Conservation (phyloP, 805 yeast genomes). For the Saccharomycodes ludwigii region DNA sequence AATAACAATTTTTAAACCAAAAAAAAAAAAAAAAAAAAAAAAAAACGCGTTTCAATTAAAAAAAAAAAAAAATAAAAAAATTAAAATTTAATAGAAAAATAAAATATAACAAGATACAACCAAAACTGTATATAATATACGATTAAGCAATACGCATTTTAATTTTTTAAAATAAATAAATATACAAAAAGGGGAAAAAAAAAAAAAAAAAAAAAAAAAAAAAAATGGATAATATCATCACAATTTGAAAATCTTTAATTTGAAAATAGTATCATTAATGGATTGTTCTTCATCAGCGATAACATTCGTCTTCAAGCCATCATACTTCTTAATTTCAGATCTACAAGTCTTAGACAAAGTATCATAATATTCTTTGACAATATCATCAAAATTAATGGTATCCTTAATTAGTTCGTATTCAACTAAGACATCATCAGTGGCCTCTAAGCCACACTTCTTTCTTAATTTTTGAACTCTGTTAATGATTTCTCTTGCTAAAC, state of each 20-base stretch:
- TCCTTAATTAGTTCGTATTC: conserved; percentile 58
- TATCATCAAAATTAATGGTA: conserved; percentile 48
- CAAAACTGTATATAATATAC: background rate
- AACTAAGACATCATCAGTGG: conserved; percentile 89
- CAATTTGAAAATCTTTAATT: conserved; percentile 63
- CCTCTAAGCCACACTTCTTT: conserved; percentile 88
- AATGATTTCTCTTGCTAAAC: conserved; percentile 89
- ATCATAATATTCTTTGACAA: conserved; percentile 52
- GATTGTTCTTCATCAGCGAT: conserved; percentile 84
- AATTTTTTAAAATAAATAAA: conserved; percentile 1
- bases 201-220: background rate
- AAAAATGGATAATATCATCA: conserved; percentile 16
- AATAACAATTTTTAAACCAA: too few relatives aligned
- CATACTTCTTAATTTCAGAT: conserved; percentile 32
- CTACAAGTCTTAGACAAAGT: conserved; percentile 70
- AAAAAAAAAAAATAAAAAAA: conserved; percentile 1
- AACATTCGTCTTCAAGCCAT: conserved; percentile 33
- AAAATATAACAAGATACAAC: too few relatives aligned
- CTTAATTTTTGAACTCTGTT: conserved; percentile 96
- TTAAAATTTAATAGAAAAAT: background rate
- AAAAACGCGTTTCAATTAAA: too few relatives aligned
- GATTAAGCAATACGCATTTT: background rate
- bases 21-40: too few relatives aligned
- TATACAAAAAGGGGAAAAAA: background rate
- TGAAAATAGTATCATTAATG: conserved; percentile 68